Base-by-base conservation (phyloP, 2,329 filamentous ascomycete species). In the Mycogone perniciosa region DNA sequence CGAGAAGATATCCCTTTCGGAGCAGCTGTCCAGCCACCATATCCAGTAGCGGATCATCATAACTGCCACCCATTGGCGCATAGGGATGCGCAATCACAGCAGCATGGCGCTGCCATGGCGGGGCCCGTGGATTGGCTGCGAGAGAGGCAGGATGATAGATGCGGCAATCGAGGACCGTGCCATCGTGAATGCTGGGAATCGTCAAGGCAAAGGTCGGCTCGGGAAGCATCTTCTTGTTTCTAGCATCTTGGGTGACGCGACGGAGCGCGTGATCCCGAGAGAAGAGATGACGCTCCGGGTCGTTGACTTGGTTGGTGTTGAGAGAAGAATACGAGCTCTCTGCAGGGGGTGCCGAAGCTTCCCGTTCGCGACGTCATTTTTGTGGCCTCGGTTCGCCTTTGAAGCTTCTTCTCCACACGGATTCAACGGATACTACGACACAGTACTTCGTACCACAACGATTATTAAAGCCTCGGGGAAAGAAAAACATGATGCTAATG, bases 31-130 rank as follows among this genome's bases (percentile, higher is more conserved):
- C 71, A 1, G 80, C 81, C 3, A 87, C 70, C 7, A 81, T 73
- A n/a, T 80, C 75, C 1, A 97, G 85, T 0, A 96, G 76, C 0
- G 80, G 79, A 64, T 97, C 91, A 64, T 97, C 88, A 63, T 84
- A 93, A 66, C 75, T 84, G 5, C 92, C 93, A 4, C 93, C 93
- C 46, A 97, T 73, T 0, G 89, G 85, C 33, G 89, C 89, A 64
- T 97, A 97, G 0, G 93, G 92, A 67, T 97, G 93, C 9, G 91
- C 91, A 37, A 97, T 72, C 4, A 96, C 74, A 42, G 77, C 79
- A 11, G 74, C 76, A 56, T 81, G 70, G 44, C 69, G 71, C 39
- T 58, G 62, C 77, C 77, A 80, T 46, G 65, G 59, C 31, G 64
- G 63, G 9, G 68, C 60, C 38, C 51, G 56, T 6, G 60, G 57